Evolutionary conservation across 2,329 filamentous ascomycete species (phyloP).

Genomic region (Xylogone sp.): DNA sequence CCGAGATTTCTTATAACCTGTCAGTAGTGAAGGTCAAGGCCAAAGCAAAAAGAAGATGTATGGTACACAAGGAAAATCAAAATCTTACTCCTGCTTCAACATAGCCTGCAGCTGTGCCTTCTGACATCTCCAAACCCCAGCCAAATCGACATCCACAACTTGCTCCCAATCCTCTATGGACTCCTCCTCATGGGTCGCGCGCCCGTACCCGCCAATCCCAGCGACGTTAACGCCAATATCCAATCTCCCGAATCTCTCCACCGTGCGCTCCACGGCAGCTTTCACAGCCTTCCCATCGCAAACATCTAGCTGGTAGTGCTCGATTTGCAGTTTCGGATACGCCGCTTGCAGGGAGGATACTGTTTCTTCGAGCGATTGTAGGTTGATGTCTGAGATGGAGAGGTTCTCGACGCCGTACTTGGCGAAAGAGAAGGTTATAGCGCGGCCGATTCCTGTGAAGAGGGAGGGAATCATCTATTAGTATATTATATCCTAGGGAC

Average conservation of each 20-base stretch:
- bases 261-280: conserved; percentile 36
- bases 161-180: conserved; percentile 43
- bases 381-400: conserved; percentile 43
- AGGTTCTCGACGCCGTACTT: conserved; percentile 42
- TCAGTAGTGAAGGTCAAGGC: not conserved
- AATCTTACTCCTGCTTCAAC: conserved; percentile 42
- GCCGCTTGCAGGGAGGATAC: conserved; percentile 29
- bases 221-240: conserved; percentile 55
- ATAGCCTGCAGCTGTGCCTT: conserved; percentile 48
- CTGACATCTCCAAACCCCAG: conserved; percentile 55
- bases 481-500: not conserved
- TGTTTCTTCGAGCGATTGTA: conserved; percentile 27
- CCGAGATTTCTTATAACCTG: conserved; percentile 29
- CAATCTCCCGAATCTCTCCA: conserved; percentile 45
- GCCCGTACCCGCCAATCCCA: conserved; percentile 41
- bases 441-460: conserved; percentile 42
- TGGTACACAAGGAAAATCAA: too few species aligned
- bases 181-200: conserved; percentile 40
- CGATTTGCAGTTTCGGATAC: conserved; percentile 37
- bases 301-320: conserved; percentile 42
- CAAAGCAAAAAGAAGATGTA: too few species aligned
- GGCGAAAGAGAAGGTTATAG: conserved; percentile 43
- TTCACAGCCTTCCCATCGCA: conserved; percentile 38
- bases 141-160: conserved; percentile 49
- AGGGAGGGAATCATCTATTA: not conserved